These are phyloP conservation scores for Boletus subcaerulescens DNA, from an alignment of 768 basidiomycete genomes.

Conservation along the genomic window DNA sequence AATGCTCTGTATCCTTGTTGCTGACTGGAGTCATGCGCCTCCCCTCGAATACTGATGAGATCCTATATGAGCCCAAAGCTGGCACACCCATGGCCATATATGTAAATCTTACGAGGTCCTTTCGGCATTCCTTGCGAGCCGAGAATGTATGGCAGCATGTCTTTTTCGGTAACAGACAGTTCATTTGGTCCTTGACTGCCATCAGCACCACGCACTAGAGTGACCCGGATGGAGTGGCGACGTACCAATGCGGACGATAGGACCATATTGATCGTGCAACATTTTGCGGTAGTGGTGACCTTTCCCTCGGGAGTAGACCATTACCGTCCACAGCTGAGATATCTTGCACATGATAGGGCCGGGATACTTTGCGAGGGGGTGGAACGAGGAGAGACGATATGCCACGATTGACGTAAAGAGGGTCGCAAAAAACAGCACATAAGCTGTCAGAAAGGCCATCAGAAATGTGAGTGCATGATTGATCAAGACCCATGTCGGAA, in stretches of 20 bases:
- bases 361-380: slow-evolving; percentile 38
- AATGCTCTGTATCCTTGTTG: slow-evolving; percentile 5
- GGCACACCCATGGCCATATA: neutral
- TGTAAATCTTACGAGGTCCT: slow-evolving; percentile 25
- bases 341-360: slow-evolving; percentile 32
- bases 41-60: slow-evolving; percentile 19
- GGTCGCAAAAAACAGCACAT: slow-evolving; percentile 16
- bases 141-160: slow-evolving; percentile 20
- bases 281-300: slow-evolving; percentile 14
- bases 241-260: slow-evolving; percentile 34
- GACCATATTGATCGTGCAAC: slow-evolving; percentile 32
- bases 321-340: slow-evolving; percentile 30
- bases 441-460: slow-evolving; percentile 9
- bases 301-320: slow-evolving; percentile 17
- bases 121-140: slow-evolving; percentile 31
- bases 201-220: slow-evolving; percentile 1
- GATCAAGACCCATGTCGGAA: slow-evolving; percentile 10
- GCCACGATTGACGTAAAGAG: slow-evolving; percentile 27
- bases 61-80: slow-evolving; percentile 2
- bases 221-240: neutral
- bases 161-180: slow-evolving; percentile 30
- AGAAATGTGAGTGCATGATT: slow-evolving; percentile 4
- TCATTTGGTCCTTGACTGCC: slow-evolving; percentile 36
- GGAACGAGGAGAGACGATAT: slow-evolving; percentile 39
- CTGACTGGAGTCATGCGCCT: slow-evolving; percentile 20